Evolutionary conservation across 1,284 basidiomycete species (phyloP), one percentile per base, ranked within the genome.

Genomic region (Apiotrichum domesticum): DNA sequence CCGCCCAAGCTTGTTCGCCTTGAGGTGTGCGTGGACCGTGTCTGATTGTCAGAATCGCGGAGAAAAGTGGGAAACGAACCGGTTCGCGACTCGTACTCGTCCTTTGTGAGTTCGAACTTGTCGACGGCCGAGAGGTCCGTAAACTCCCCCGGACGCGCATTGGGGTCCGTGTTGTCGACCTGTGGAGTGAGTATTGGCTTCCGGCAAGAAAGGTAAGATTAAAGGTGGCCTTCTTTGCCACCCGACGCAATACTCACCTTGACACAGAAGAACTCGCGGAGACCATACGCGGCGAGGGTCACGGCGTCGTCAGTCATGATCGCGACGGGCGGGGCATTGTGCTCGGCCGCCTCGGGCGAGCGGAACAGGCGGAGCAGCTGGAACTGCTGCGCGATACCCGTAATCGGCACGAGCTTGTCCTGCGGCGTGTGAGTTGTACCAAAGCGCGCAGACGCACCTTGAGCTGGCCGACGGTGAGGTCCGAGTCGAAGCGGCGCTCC

Each of bases 1-100:
- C 10, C 93, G 85, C 1, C 95, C 95, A 34, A 98, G 83, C 75
- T 90, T 88, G 77, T 95, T 80, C 2, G 83, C 81, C 74, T 93
- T 87, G 68, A 98, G 93, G 79, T 90, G 97, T 1, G 89, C 86
- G 14, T 92, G 81, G 10, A 98, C 89, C 11, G 90, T 89, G 71
- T 97, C 95, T 91, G 65, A 13, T 34, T 0, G 35, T 57, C n/a
- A 55, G 43, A 39, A 21, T 33, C 4, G 4, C 6, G 10, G 41
- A 15, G 41, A 39, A 39, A 39, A 39, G 13, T 21, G 21, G 21
- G 21, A 21, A 21, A 21, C 21, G 21, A 61, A 91, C 91, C 91
- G 73, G 80, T 78, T 64, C 92, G 78, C 68, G 84, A 79, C 15
- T 85, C 89, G 71, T 98, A 98, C 54, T 88, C 90, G 32, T 84